These are phyloP conservation scores for Meyerozyma athensensis DNA, from an alignment of 1,139 yeast species.

Conservation along the genomic window DNA sequence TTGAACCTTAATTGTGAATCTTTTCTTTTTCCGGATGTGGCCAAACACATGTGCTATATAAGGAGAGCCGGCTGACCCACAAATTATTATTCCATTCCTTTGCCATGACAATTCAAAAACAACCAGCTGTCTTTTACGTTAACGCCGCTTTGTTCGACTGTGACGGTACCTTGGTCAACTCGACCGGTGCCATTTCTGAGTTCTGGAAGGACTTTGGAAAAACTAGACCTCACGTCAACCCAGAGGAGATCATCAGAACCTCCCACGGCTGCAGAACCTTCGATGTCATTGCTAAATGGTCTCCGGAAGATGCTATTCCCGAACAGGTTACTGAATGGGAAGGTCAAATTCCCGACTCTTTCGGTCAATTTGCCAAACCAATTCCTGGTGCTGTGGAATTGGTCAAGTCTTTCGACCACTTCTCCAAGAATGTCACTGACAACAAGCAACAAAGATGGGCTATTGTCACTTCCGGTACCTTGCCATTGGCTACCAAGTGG, in stretches of 20 bases:
- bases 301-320: slow-evolving; percentile 67
- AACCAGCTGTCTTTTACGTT: slow-evolving; percentile 44
- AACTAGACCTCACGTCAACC: slow-evolving; percentile 65
- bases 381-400: slow-evolving; percentile 71
- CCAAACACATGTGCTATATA: neutral
- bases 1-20: neutral
- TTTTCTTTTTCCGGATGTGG: neutral
- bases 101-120: slow-evolving; percentile 28
- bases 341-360: slow-evolving; percentile 66
- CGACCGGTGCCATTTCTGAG: slow-evolving; percentile 77
- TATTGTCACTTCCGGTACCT: slow-evolving; percentile 80
- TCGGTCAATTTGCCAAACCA: slow-evolving; percentile 66
- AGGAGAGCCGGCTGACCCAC: neutral
- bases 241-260: slow-evolving; percentile 64
- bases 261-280: slow-evolving; percentile 82
- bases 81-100: neutral
- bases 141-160: slow-evolving; percentile 67
- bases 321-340: slow-evolving; percentile 68
- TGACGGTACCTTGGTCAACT: slow-evolving; percentile 80
- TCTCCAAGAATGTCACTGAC: slow-evolving; percentile 37
- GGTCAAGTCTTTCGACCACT: slow-evolving; percentile 48
- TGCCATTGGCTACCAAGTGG: slow-evolving; percentile 76
- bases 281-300: slow-evolving; percentile 70
- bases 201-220: slow-evolving; percentile 74
- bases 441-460: slow-evolving; percentile 60